Conservation (phyloP, 2,329 filamentous ascomycete species). For the Microdochium trichocladiopsis region DNA sequence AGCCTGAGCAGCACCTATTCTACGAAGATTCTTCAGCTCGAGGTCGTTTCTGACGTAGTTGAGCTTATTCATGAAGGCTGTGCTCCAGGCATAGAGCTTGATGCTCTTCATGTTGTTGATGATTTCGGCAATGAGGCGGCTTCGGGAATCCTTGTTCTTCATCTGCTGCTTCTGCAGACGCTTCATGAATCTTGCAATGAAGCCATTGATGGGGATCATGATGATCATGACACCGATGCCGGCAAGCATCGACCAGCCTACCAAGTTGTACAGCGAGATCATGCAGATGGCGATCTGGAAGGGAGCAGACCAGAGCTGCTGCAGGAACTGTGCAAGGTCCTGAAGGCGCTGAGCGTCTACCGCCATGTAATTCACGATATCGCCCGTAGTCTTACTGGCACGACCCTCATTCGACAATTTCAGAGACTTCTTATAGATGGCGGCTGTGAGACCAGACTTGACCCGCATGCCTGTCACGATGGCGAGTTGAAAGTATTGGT, state of each 20-base stretch:
- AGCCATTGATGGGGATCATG: conserved; percentile 93
- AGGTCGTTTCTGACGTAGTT: conserved; percentile 94
- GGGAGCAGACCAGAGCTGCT: conserved; percentile 93
- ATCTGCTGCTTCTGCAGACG: conserved; percentile 92
- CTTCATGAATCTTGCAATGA: conserved; percentile 91
- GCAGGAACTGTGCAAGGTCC: conserved; percentile 90
- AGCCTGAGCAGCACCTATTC: conserved; percentile 90
- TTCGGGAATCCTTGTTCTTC: conserved; percentile 97
- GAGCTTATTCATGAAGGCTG: conserved; percentile 94
- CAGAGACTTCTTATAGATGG: conserved; percentile 89
- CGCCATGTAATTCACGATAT: conserved; percentile 99
- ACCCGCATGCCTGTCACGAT: conserved; percentile 97
- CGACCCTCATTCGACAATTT: conserved; percentile 89
- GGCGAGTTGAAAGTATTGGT: conserved; percentile 94
- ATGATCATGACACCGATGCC: conserved; percentile 92
- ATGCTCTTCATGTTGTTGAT: conserved; percentile 99
- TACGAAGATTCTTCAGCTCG: conserved; percentile 89
- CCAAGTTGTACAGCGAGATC: conserved; percentile 89
- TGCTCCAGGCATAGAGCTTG: conserved; percentile 97
- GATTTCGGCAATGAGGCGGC: conserved; percentile 92
- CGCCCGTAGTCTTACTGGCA: conserved; percentile 82
- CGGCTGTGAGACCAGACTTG: conserved; percentile 80
- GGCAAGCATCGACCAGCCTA: conserved; percentile 91
- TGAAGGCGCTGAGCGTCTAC: conserved; percentile 94
- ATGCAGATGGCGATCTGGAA: conserved; percentile 97